Base-by-base conservation (phyloP, 768 basidiomycete genomes). In the Mycena chlorophos region DNA sequence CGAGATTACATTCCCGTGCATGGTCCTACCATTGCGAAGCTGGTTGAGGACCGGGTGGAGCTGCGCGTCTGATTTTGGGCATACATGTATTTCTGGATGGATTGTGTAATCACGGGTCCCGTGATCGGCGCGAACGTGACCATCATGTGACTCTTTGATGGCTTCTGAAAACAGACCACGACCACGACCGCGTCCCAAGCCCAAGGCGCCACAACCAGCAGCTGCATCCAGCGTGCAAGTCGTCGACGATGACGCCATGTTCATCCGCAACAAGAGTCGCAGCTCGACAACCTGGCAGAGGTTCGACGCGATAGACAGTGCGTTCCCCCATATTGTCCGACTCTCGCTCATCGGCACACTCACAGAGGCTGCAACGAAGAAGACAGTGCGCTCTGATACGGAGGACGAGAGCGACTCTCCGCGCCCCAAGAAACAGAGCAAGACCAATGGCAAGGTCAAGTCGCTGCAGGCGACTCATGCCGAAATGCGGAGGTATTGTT, bases 1-100 rank as follows among this genome's bases (percentile, higher is more conserved):
- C 85, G 85, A 38, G 76, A 79, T n/a, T 70, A 75, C 30, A 94
- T 94, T 54, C 91, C 91, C 2, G 85, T 88, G 0, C 68, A 86
- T 61, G 89, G 88, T 0, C 81, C 82, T 16, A 72, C 73, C 0
- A 74, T 94, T 10, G 87, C 83, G 1, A 75, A 80, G 63, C 70
- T 93, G 25, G 86, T 94, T 34, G 89, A 92, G 63, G 85, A 88
- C 51, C 81, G 87, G 27, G 68, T 79, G 5, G 73, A 72, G 48
- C 13, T 26, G 28, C 45, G 56, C 40, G 23, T 54, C 14, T 58
- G n/a, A n/a, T n/a, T n/a, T n/a, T n/a, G n/a, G n/a, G n/a, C n/a
- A n/a, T n/a, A n/a, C n/a, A n/a, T n/a, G n/a, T n/a, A n/a, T n/a
- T n/a, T n/a, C n/a, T n/a, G n/a, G n/a, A n/a, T n/a, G n/a, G n/a